phyloP scores from a whole-genome alignment of 345 rosid genomes.

The Euphorbia tirucalli region DNA sequence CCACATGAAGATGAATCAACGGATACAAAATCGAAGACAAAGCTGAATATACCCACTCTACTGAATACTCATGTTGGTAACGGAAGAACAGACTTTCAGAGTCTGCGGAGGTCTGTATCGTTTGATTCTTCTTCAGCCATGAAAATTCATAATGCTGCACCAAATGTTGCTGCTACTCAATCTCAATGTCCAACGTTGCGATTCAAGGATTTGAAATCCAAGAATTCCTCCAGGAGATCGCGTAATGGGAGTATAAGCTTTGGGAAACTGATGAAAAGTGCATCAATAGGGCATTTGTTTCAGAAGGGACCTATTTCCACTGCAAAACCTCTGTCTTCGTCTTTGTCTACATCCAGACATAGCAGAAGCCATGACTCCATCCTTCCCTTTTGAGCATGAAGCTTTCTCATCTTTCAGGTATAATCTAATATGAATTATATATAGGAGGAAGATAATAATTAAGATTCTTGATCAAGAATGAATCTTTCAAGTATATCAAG shows the following conservation, averaged over 20 bases:
- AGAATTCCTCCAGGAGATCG: slow-evolving; percentile 17
- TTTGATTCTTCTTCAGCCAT: slow-evolving; percentile 41
- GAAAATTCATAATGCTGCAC: slow-evolving; percentile 14
- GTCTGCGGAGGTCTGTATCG: slow-evolving; percentile 54
- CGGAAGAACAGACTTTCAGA: slow-evolving; percentile 14
- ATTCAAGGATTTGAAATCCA: slow-evolving; percentile 20
- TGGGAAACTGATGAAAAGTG: slow-evolving; percentile 30
- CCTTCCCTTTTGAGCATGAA: slow-evolving; percentile 20
- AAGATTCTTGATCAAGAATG: too few relatives aligned
- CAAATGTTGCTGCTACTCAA: slow-evolving; percentile 18
- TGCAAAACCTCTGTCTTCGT: slow-evolving; percentile 31
- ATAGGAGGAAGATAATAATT: too few relatives aligned
- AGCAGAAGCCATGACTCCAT: slow-evolving; percentile 27
- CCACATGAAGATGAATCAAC: slow-evolving; percentile 10
- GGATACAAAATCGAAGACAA: slow-evolving; percentile 19
- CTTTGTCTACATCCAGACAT: slow-evolving; percentile 27
- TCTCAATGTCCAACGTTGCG: slow-evolving; percentile 10
- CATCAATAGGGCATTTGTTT: slow-evolving; percentile 36
- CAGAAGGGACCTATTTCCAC: slow-evolving; percentile 36
- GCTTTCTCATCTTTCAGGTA: background rate
- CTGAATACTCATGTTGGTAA: slow-evolving; percentile 3
- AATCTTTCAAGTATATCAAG: background rate
- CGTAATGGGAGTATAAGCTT: slow-evolving; percentile 27
- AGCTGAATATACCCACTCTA: slow-evolving; percentile 24
- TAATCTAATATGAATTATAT: too few relatives aligned